Evolutionary conservation across 306 rosid species (phyloP).

Genomic region (Erythrophleum fordii): DNA sequence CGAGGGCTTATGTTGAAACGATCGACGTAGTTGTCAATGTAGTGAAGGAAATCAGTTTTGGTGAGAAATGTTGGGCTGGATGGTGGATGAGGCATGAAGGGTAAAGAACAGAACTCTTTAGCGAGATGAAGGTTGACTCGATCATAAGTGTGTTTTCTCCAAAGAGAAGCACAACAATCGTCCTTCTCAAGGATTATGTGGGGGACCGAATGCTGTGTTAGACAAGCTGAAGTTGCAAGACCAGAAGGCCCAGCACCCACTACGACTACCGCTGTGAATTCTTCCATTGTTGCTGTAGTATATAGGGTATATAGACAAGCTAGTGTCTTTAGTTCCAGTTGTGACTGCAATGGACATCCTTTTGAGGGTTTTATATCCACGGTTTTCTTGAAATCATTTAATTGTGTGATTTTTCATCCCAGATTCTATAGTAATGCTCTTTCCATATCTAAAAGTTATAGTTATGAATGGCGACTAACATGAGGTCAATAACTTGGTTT

Average conservation of each 20-base stretch:
- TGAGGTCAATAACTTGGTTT: neutral
- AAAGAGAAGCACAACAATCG: slow-evolving; percentile 57
- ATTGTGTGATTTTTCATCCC: neutral
- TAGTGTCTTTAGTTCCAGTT: neutral
- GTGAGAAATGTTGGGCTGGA: slow-evolving; percentile 37
- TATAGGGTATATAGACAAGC: neutral
- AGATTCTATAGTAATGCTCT: neutral
- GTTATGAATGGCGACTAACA: neutral
- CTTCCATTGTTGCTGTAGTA: slow-evolving; percentile 32
- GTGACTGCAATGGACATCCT: too few relatives aligned
- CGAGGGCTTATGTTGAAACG: slow-evolving; percentile 44
- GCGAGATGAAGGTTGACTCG: slow-evolving; percentile 51
- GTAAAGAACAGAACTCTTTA: slow-evolving; percentile 47
- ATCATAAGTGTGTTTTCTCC: slow-evolving; percentile 59
- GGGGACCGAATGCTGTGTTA: slow-evolving; percentile 37
- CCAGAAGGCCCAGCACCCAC: slow-evolving; percentile 63
- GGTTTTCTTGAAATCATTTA: neutral
- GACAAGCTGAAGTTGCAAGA: slow-evolving; percentile 51
- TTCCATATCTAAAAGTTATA: neutral
- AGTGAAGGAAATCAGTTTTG: slow-evolving; percentile 37
- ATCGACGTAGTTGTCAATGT: slow-evolving; percentile 42
- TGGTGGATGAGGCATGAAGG: slow-evolving; percentile 40
- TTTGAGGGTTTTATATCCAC: neutral
- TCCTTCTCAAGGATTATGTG: slow-evolving; percentile 53
- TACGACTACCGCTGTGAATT: slow-evolving; percentile 26